Conservation (phyloP, 2,329 filamentous ascomycete genomes). For the Arthrobotrys megalospora region DNA sequence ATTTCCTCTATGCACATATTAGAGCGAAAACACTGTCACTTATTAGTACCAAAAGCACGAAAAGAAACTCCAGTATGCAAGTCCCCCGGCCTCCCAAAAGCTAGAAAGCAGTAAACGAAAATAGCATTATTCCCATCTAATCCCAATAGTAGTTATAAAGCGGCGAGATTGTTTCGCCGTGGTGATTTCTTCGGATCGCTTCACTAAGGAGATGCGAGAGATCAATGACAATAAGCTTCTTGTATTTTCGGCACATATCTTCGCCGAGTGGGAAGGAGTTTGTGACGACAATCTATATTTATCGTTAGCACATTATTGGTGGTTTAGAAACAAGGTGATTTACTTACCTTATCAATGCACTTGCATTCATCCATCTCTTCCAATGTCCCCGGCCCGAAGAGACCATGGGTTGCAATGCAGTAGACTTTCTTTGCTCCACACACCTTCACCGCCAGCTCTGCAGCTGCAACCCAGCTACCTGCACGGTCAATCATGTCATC, state of each 20-base stretch:
- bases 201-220: constrained; percentile 89
- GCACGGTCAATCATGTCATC: constrained; percentile 99
- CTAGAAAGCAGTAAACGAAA: constrained; percentile 9
- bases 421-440: constrained; percentile 94
- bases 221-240: constrained; percentile 90
- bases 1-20: constrained; percentile 40
- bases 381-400: constrained; percentile 91
- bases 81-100: not conserved
- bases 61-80: constrained; percentile 64
- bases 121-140: constrained; percentile 27
- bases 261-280: constrained; percentile 95
- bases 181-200: constrained; percentile 94
- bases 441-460: constrained; percentile 94
- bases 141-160: constrained; percentile 57
- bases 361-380: constrained; percentile 92
- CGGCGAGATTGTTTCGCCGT: constrained; percentile 76
- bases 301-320: not conserved
- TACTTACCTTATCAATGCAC: constrained; percentile 80
- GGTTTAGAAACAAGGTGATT: not conserved
- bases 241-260: constrained; percentile 78
- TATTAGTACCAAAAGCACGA: constrained; percentile 15
- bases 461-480: constrained; percentile 95
- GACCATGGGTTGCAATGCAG: constrained; percentile 95
- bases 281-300: constrained; percentile 83
- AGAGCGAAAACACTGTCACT: constrained; percentile 51